A percentile compares a stretch with the other conserved stretches of the same genome.
phyloP scores from a whole-genome alignment of 1,284 basidiomycete species.

The Sparassis latifolia region DNA sequence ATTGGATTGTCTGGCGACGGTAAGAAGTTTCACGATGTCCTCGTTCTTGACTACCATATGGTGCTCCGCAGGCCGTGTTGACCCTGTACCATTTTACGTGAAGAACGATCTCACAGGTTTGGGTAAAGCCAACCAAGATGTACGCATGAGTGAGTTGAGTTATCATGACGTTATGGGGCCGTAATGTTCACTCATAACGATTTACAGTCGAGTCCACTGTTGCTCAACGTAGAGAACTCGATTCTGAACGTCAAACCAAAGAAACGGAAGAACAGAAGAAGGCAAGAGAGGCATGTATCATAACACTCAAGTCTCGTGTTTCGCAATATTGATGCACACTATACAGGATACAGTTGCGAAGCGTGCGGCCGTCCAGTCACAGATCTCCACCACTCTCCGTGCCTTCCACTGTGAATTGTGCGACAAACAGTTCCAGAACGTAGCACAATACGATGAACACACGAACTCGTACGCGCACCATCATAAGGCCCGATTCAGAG shows the following conservation, averaged over 20 bases:
- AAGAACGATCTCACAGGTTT: conserved; percentile 73
- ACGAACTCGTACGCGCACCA: conserved; percentile 81
- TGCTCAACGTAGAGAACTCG: conserved; percentile 67
- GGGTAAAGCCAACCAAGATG: conserved; percentile 70
- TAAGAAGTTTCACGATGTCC: conserved; percentile 20
- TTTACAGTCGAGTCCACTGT: conserved; percentile 62
- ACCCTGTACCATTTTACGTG: conserved; percentile 73
- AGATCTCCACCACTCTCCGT: conserved; percentile 59
- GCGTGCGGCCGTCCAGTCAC: conserved; percentile 54
- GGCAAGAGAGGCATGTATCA: conserved; percentile 52
- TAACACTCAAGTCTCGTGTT: conserved; percentile 1
- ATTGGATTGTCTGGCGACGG: conserved; percentile 72
- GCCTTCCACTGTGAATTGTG: conserved; percentile 77
- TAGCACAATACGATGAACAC: conserved; percentile 80
- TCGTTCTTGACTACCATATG: neutral
- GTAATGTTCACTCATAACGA: neutral
- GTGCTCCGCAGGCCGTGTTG: conserved; percentile 53
- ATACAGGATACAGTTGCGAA: conserved; percentile 60
- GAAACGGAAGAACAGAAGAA: conserved; percentile 71
- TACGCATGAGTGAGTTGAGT: conserved; percentile 47
- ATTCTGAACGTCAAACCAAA: conserved; percentile 71
- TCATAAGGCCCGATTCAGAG: conserved; percentile 70
- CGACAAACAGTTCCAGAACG: conserved; percentile 78
- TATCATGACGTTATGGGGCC: neutral
- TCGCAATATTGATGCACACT: neutral